Evolutionary conservation across 2,329 filamentous ascomycete genomes (phyloP).

Genomic region (Ophiostoma angusticollis): DNA sequence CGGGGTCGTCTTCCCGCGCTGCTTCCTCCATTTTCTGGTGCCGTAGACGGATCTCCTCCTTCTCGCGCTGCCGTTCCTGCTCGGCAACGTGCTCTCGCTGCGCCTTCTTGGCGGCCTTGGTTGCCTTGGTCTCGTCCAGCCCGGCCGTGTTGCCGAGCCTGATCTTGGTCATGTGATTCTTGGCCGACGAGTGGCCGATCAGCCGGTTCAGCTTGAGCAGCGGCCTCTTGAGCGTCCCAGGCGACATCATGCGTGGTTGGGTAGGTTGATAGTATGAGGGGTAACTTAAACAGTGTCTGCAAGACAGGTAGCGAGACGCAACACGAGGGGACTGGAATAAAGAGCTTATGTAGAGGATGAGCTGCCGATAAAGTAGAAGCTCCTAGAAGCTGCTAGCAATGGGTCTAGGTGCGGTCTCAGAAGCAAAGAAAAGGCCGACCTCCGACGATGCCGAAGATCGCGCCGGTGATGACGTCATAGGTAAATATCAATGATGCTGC

Average conservation of each 20-base stretch:
- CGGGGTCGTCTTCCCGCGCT: conserved; percentile 18
- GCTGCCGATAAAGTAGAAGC: too few relatives aligned
- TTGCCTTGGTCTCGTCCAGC: conserved; percentile 20
- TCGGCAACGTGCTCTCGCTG: conserved; percentile 23
- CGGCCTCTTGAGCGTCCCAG: conserved; percentile 23
- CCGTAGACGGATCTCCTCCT: conserved; percentile 20
- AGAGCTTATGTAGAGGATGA: too few relatives aligned
- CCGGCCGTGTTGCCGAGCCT: conserved; percentile 24
- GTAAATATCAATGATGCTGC: too few relatives aligned
- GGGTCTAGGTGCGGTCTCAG: too few relatives aligned
- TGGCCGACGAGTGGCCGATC: conserved; percentile 25
- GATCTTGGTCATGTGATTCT: conserved; percentile 27
- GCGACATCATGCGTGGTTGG: conserved; percentile 18
- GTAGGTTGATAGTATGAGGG: too few relatives aligned
- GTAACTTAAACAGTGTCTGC: too few relatives aligned
- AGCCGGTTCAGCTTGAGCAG: conserved; percentile 26
- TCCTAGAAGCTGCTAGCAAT: too few relatives aligned
- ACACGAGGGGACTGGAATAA: too few relatives aligned
- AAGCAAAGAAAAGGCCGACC: too few relatives aligned
- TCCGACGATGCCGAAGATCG: too few relatives aligned
- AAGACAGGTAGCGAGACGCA: too few relatives aligned
- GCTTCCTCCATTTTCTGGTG: conserved; percentile 24
- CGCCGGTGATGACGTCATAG: too few relatives aligned
- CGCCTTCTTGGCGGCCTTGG: conserved; percentile 17
- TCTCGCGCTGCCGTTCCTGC: conserved; percentile 22